These are phyloP conservation scores for Anacardium occidentale DNA, from an alignment of 345 rosid species.

Conservation along the genomic window DNA sequence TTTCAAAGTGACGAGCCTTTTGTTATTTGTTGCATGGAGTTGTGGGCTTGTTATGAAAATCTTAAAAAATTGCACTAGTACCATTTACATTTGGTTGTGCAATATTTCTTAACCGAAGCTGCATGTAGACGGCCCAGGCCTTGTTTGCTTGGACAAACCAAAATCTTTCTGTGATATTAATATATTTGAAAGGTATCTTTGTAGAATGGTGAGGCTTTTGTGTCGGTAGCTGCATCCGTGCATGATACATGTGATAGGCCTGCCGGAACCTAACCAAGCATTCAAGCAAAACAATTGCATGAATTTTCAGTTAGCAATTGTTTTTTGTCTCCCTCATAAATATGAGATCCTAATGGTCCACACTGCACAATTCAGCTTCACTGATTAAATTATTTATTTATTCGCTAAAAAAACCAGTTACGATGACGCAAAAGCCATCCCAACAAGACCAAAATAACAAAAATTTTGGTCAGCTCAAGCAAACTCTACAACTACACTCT, in stretches of 20 bases:
- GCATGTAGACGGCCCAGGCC: background rate
- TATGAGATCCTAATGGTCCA: too few relatives aligned
- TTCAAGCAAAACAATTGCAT: too few relatives aligned
- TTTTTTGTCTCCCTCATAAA: too few relatives aligned
- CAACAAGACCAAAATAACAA: constrained; percentile 1
- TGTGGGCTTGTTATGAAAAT: too few relatives aligned
- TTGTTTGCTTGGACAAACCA: background rate
- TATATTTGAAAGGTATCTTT: background rate
- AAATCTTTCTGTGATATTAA: background rate
- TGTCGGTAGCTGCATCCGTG: too few relatives aligned
- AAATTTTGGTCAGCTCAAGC: background rate
- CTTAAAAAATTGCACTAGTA: background rate
- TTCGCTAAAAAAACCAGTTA: background rate
- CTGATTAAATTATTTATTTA: too few relatives aligned
- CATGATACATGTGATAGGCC: background rate
- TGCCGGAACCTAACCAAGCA: background rate
- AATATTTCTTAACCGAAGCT: too few relatives aligned
- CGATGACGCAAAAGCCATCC: background rate
- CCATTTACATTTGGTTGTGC: too few relatives aligned
- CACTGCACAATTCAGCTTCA: too few relatives aligned
- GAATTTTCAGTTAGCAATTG: too few relatives aligned
- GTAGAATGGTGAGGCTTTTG: background rate
- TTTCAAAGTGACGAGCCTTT: background rate
- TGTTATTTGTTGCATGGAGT: too few relatives aligned
- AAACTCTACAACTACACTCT: background rate